Conservation (phyloP, 805 yeast species). For the Yamadazyma scolyti region DNA sequence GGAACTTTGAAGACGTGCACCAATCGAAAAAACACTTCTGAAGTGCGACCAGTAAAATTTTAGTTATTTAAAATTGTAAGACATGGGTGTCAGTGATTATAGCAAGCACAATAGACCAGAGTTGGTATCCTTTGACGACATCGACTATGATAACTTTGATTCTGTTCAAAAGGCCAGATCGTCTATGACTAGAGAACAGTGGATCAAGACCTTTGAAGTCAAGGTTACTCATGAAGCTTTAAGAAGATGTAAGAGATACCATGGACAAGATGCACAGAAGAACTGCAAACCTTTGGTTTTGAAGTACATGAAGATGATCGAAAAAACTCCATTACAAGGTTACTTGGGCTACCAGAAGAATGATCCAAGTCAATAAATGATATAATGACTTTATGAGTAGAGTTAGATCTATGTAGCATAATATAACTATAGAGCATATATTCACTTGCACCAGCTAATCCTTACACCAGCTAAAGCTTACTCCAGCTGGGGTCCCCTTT, state of each 20-base stretch:
- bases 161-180: conserved; percentile 72
- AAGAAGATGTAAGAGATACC: conserved; percentile 69
- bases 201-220: conserved; percentile 65
- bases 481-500: too few relatives aligned
- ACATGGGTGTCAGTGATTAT: conserved; percentile 27
- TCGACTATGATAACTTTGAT: conserved; percentile 64
- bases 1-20: too few relatives aligned
- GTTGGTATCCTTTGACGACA: conserved; percentile 77
- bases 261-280: conserved; percentile 49
- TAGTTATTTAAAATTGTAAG: conserved; percentile 6
- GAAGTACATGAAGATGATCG: conserved; percentile 73
- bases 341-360: conserved; percentile 85
- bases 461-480: too few relatives aligned
- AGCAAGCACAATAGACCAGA: conserved; percentile 54
- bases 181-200: conserved; percentile 75
- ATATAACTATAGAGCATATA: too few relatives aligned
- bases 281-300: conserved; percentile 79
- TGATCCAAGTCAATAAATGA: conserved; percentile 66
- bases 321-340: conserved; percentile 64
- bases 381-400: too few relatives aligned
- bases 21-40: too few relatives aligned
- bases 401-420: too few relatives aligned
- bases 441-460: too few relatives aligned
- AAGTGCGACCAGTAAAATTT: conserved; percentile 6
- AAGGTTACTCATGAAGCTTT: conserved; percentile 70